Evolutionary conservation across 1,139 yeast species (phyloP), one percentile per base, ranked within the genome.

Genomic region (Pichia sp.): DNA sequence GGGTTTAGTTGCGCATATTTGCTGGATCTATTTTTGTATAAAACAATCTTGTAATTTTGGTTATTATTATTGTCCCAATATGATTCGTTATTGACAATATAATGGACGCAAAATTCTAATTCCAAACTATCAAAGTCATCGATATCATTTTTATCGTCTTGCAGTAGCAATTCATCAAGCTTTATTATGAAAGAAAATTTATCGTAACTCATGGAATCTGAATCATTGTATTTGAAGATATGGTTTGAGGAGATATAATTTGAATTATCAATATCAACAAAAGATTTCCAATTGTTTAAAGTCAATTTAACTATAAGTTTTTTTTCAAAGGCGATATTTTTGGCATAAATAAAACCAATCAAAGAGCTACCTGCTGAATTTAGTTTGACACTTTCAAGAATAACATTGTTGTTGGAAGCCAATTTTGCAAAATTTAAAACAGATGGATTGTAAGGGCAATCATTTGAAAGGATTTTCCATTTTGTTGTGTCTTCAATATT

Each of bases 1-100:
- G 1, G 23, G 23, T 16, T 16, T 16, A 16, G 23, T 16, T 16
- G 23, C 23, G 23, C 23, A 16, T 16, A 16, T 16, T 16, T 16
- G 23, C 23, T 31, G 7, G 33, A 10, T 31, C 7, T 31, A 31
- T 31, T 31, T 31, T 31, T 31, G 44, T 47, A 29, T n/a, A 59
- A 43, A 4, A 37, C 31, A 29, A 85, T 68, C 42, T 69, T 69
- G 62, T 83, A 86, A 62, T 86, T 85, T 45, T 67, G 63, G 38
- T 56, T 60, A 39, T 65, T 50, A 62, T 87, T 86, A 65, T 83
- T 86, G 63, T 86, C 95, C 95, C 95, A 87, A 58, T 60, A 75
- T 52, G 78, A 85, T 9, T 56, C 51, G 35, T 69, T 69, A 37
- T 67, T 66, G 37, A 74, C 67, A 44, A 60, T 61, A 61, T 79